Evolutionary conservation across 1,139 yeast species (phyloP), one percentile per base, ranked within the genome.

Genomic region (Taiozyma sp.): DNA sequence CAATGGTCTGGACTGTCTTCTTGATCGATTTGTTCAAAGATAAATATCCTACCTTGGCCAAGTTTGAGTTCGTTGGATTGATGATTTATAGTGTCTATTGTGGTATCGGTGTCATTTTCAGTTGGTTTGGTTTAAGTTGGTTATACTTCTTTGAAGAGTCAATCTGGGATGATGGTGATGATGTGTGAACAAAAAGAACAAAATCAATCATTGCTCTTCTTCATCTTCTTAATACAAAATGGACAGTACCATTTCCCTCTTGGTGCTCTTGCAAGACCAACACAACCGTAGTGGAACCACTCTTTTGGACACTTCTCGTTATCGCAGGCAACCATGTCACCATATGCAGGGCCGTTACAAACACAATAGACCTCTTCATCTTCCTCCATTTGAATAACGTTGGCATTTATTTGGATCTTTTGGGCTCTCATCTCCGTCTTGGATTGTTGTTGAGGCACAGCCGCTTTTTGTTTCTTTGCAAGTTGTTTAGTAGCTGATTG

Each of bases 91-190:
- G 97, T 59, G 85, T 89, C 2, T 92, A 92, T 68, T 90, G 97
- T 67, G 83, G 91, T 0, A 58, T 89, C 34, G 99, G 99, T 8
- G 82, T 93, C 3, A 75, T 92, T 7, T 79, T 91, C 47, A 83
- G 96, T 51, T 95, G 97, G 96, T 80, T 87, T 55, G 95, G 96
- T 2, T 80, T 93, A 58, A 81, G 87, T 52, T 90, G 96, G 96
- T 71, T 88, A 47, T 92, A 89, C 65, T 87, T 91, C 66, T 83
- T 89, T 50, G 88, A 85, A 60, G 93, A 86, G 58, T 72, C 78
- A 6, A 70, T 84, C 7, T 84, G 90, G 90, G 53, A 59, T 34
- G 46, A 44, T 22, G 68, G 65, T 43, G 66, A 61, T 32, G 16
- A 39, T 36, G 22, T 30, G 8, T 13, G n/a, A 28, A 34, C n/a